These are phyloP conservation scores for Exsudoporus frostii DNA, from an alignment of 768 basidiomycete genomes.

Conservation along the genomic window DNA sequence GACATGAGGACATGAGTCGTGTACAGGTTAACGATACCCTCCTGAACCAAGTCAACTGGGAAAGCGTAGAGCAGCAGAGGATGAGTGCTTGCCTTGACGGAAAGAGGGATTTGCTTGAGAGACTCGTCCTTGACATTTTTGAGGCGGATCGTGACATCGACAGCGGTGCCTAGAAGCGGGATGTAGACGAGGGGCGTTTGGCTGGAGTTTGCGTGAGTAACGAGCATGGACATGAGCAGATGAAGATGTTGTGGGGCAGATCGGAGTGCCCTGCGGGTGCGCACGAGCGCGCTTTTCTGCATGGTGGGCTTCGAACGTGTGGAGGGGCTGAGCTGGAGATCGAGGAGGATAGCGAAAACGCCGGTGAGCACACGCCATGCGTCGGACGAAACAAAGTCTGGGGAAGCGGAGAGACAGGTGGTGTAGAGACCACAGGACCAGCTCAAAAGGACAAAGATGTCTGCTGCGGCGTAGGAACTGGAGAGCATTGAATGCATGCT, in stretches of 20 bases:
- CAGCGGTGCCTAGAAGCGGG: conserved; percentile 61
- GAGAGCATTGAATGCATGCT: background rate
- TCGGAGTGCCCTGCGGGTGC: conserved; percentile 64
- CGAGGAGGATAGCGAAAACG: conserved; percentile 59
- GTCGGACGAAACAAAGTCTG: conserved; percentile 44
- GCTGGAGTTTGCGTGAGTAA: conserved; percentile 49
- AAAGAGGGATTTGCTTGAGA: conserved; percentile 41
- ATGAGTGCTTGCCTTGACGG: conserved; percentile 41
- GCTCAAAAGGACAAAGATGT: conserved; percentile 65
- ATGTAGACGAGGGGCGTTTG: conserved; percentile 39
- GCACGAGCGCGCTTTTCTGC: conserved; percentile 57
- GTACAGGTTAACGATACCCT: conserved; percentile 59
- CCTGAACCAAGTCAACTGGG: conserved; percentile 34
- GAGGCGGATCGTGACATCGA: conserved; percentile 70
- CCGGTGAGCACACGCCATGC: conserved; percentile 51
- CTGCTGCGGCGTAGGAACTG: conserved; percentile 55
- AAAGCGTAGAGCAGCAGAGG: background rate
- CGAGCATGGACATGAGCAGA: conserved; percentile 49
- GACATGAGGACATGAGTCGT: conserved; percentile 61
- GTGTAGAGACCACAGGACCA: conserved; percentile 69
- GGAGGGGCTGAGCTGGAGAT: conserved; percentile 52
- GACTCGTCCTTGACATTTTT: conserved; percentile 50
- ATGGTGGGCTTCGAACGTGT: conserved; percentile 55
- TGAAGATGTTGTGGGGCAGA: conserved; percentile 53
- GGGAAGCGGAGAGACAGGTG: conserved; percentile 43